Evolutionary conservation across 2,329 filamentous ascomycete genomes (phyloP), one percentile per base, ranked within the genome.

Genomic region (Neoscytalidium dimidiatum): DNA sequence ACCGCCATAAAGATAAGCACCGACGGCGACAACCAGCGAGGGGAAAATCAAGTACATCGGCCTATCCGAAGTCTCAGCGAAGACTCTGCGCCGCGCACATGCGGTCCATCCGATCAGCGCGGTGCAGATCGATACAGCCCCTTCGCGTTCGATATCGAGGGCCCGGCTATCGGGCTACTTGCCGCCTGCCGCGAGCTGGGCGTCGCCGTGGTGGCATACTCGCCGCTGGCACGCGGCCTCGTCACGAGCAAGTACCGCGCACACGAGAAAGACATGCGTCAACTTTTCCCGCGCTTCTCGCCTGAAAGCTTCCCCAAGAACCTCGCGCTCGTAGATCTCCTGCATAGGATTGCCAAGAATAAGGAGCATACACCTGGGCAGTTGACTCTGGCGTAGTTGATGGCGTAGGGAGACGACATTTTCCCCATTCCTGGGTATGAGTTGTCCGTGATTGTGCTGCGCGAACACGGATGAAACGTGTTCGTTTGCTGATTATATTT

Each of bases 331-430:
- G 75, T 77, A 3, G 71, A 76, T 19, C 56, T 70, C 28, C 67
- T 79, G n/a, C 66, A 64, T 0, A 67, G 68, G 13, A 61, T 79
- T 5, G 78, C 77, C 9, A 70, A 73, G 63, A 69, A 73, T 66
- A 89, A 90, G 74, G 81, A 78, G 3, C 81, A 79, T 51, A 88
- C 87, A 0, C 69, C 85, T 0, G 81, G 80, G 1, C 84, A 91
- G 71, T 71, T 91, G 31, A 83, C 85, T 1, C 66, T 79, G n/a
- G 75, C 75, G 5, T 79, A 77, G 76, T 56, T 78, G 44, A 38
- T 77, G 66, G 71, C 71, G 9, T 76, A 79, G 64, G 77, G 82
- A 2, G 74, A 78, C 5, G 75, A 80, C 57, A 75, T 70, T 77
- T 83, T 87, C 69, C 85, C 88, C 0, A 90, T 85, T 66, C 84